phyloP scores from a whole-genome alignment of 805 yeast species.

The Metschnikowia lochheadii region DNA sequence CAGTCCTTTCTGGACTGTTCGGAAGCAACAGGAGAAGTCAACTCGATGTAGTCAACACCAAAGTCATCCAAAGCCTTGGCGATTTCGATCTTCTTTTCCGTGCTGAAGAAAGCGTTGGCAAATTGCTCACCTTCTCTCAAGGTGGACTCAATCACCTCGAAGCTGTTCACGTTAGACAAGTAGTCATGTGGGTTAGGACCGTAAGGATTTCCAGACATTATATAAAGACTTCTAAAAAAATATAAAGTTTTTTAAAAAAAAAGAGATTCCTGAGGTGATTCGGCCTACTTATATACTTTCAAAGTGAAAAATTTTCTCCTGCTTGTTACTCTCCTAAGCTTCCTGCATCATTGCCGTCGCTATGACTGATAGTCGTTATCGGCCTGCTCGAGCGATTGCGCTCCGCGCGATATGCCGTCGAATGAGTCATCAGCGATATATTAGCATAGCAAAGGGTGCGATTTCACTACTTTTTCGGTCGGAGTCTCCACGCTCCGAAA shows the following conservation, averaged over 20 bases:
- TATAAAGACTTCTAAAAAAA: neutral
- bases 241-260: neutral
- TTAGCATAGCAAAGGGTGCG: slow-evolving; percentile 7
- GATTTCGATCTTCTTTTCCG: slow-evolving; percentile 53
- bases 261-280: neutral
- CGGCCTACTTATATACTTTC: slow-evolving; percentile 10
- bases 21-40: slow-evolving; percentile 57
- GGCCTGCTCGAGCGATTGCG: slow-evolving; percentile 8
- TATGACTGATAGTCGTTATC: slow-evolving; percentile 18
- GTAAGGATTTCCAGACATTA: slow-evolving; percentile 43
- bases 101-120: slow-evolving; percentile 57
- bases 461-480: neutral
- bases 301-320: slow-evolving; percentile 15
- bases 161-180: slow-evolving; percentile 50
- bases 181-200: slow-evolving; percentile 58
- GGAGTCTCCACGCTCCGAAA: neutral
- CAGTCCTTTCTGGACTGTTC: slow-evolving; percentile 56
- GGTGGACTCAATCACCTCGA: slow-evolving; percentile 54
- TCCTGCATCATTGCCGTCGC: slow-evolving; percentile 14
- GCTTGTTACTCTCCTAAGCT: slow-evolving; percentile 7
- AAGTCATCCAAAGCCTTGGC: slow-evolving; percentile 60
- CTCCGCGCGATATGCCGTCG: slow-evolving; percentile 12
- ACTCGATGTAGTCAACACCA: slow-evolving; percentile 58
- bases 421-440: slow-evolving; percentile 14
- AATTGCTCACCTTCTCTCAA: slow-evolving; percentile 63